These are phyloP conservation scores for Alternaria arbusti DNA, from an alignment of 2,329 filamentous ascomycete species.

Conservation along the genomic window DNA sequence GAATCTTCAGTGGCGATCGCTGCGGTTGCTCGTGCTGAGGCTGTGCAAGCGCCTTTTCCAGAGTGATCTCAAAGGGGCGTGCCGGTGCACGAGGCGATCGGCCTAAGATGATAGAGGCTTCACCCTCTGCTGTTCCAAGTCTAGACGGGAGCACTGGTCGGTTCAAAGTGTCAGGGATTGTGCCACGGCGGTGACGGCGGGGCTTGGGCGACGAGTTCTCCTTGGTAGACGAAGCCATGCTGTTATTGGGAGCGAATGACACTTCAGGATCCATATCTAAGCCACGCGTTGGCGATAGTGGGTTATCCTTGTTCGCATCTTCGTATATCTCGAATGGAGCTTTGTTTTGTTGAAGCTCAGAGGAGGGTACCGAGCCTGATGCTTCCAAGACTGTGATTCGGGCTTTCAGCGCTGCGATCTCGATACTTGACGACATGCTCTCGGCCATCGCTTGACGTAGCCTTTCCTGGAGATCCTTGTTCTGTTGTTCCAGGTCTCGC, in stretches of 20 bases:
- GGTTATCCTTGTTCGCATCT: constrained; percentile 32
- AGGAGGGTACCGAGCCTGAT: constrained; percentile 21
- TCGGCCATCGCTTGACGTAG: constrained; percentile 44
- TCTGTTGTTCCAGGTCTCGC: constrained; percentile 65
- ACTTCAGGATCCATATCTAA: constrained; percentile 14
- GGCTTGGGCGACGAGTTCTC: constrained; percentile 40
- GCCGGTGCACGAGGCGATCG: constrained; percentile 22
- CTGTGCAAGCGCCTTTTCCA: constrained; percentile 18
- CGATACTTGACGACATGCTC: constrained; percentile 38
- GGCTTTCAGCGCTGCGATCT: constrained; percentile 43
- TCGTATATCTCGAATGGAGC: constrained; percentile 41
- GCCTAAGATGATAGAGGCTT: constrained; percentile 28
- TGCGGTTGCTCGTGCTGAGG: constrained; percentile 14
- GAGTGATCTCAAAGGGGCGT: constrained; percentile 8
- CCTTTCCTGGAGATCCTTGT: constrained; percentile 54
- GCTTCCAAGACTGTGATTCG: constrained; percentile 40
- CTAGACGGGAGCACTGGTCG: constrained; percentile 18
- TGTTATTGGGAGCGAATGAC: constrained; percentile 23
- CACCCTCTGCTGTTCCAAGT: constrained; percentile 24
- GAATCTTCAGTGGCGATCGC: constrained; percentile 28
- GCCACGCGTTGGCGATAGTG: constrained; percentile 12
- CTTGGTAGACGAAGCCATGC: constrained; percentile 32
- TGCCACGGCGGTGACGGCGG: constrained; percentile 30
- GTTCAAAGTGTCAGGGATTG: constrained; percentile 24
- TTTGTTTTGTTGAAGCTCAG: constrained; percentile 23